Percentiles rank a stretch among this genome's conserved stretches.
phyloP scores from a whole-genome alignment of 306 rosid genomes.

The Vigna unguiculata region DNA sequence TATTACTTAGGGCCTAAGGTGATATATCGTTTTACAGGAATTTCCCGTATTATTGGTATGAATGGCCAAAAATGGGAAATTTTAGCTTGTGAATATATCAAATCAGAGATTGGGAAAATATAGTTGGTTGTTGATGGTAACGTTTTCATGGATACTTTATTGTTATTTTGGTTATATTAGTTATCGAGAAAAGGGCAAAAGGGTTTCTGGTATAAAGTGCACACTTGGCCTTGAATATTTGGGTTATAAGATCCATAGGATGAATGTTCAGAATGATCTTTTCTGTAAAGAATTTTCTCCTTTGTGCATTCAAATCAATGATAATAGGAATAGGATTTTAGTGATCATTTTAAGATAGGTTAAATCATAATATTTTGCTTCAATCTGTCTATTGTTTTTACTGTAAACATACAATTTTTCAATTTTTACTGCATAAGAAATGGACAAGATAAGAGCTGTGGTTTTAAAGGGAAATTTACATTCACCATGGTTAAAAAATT shows the following conservation, averaged over 20 bases:
- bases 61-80: constrained; percentile 19
- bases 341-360: not conserved
- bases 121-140: not conserved
- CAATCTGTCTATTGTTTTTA: not conserved
- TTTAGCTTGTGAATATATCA: constrained; percentile 24
- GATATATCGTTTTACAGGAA: not conserved
- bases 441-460: not conserved
- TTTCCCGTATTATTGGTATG: not conserved
- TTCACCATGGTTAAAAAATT: not conserved
- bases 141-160: constrained; percentile 4
- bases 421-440: not conserved
- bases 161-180: not conserved
- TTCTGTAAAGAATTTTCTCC: not conserved
- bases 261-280: not conserved
- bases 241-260: not conserved
- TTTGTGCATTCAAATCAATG: not conserved
- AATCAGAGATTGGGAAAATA: not conserved
- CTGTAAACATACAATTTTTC: not conserved
- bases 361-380: not conserved
- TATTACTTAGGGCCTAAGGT: constrained; percentile 81
- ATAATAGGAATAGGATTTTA: not conserved
- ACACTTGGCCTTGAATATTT: not conserved
- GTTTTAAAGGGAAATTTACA: not conserved
- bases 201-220: not conserved
- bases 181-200: not conserved